Evolutionary conservation across 1,284 basidiomycete genomes (phyloP).

Genomic region (Sporisorium iseilematis-ciliati): DNA sequence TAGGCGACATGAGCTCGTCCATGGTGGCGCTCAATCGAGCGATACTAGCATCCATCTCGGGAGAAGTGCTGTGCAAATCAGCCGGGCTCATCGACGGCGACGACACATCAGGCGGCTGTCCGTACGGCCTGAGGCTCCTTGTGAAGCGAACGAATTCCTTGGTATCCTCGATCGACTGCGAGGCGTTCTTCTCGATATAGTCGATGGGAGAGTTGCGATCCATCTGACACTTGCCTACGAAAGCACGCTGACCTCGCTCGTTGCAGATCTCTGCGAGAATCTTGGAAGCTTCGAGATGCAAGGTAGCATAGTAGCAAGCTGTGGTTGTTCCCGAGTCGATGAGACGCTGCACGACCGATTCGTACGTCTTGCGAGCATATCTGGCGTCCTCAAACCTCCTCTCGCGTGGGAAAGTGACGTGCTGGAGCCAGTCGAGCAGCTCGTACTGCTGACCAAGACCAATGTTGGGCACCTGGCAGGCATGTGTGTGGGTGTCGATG

Average conservation of each 20-base stretch:
- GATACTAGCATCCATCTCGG: conserved; percentile 63
- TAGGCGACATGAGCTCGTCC: conserved; percentile 57
- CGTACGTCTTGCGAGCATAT: conserved; percentile 81
- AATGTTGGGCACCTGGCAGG: conserved; percentile 76
- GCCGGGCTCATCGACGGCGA: conserved; percentile 51
- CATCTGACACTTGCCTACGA: conserved; percentile 95
- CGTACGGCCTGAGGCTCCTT: conserved; percentile 40
- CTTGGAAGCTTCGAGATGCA: conserved; percentile 85
- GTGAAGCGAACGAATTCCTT: conserved; percentile 62
- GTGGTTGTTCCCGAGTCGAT: conserved; percentile 83
- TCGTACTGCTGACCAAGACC: conserved; percentile 74
- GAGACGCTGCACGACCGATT: conserved; percentile 79
- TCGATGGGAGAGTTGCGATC: conserved; percentile 79
- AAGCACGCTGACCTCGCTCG: conserved; percentile 82
- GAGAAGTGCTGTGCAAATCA: conserved; percentile 34
- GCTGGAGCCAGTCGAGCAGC: conserved; percentile 89
- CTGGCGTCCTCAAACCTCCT: conserved; percentile 79
- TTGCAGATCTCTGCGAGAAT: conserved; percentile 82
- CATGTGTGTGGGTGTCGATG: conserved; percentile 84
- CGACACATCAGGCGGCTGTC: conserved; percentile 48
- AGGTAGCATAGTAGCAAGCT: conserved; percentile 88
- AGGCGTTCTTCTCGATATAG: conserved; percentile 77
- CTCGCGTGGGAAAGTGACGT: conserved; percentile 91
- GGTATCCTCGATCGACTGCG: conserved; percentile 60
- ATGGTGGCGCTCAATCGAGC: conserved; percentile 58